Evolutionary conservation across 257 asterid genomes (phyloP).

Genomic region (Primulina tabacum): DNA sequence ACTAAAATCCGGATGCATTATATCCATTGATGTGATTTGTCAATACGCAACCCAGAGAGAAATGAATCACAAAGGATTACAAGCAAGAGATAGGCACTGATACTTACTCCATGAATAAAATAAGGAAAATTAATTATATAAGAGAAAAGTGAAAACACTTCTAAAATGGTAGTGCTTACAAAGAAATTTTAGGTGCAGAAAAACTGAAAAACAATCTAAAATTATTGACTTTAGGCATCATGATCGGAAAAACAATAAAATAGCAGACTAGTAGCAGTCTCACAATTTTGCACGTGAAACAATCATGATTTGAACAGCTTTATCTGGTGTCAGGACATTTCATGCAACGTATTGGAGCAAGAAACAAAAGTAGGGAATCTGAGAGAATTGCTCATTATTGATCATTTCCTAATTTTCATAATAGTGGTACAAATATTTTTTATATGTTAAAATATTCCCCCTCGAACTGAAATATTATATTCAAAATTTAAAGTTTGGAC

Average conservation of each 20-base stretch:
- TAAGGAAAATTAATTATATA: slow-evolving; percentile 1
- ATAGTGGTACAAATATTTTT: background rate
- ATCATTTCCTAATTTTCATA: background rate
- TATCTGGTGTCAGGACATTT: background rate
- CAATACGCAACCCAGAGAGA: slow-evolving; percentile 12
- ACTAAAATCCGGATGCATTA: background rate
- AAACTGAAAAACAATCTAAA: background rate
- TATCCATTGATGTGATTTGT: slow-evolving; percentile 4
- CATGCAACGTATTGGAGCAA: background rate
- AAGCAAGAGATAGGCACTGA: background rate
- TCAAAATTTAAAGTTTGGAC: background rate
- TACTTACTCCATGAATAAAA: slow-evolving; percentile 2
- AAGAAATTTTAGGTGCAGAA: slow-evolving; percentile 14
- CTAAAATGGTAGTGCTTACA: background rate
- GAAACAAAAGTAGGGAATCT: background rate
- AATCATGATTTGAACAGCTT: slow-evolving; percentile 3
- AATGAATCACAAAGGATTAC: slow-evolving; percentile 6
- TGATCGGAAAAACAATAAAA: slow-evolving; percentile 7
- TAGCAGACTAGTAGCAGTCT: slow-evolving; percentile 3
- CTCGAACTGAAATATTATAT: background rate
- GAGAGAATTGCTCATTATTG: background rate
- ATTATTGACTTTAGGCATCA: background rate
- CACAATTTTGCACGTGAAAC: slow-evolving; percentile 4
- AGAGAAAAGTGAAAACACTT: background rate
- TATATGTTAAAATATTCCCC: background rate